Conservation (phyloP, 2,329 filamentous ascomycete species). For the Macrophomina phaseolina region DNA sequence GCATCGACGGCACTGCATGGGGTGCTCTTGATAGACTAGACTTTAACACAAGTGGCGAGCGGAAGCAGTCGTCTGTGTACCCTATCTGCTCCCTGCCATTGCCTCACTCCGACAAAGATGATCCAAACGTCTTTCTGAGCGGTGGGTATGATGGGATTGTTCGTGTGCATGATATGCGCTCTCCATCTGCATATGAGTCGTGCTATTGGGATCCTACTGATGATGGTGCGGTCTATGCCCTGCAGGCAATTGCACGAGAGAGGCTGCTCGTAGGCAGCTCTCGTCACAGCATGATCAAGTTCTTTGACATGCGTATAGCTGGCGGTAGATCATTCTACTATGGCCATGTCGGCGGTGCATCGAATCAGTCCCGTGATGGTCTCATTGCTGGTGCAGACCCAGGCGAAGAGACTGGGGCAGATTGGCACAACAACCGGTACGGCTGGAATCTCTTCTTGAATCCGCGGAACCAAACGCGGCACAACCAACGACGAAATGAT, state of each 20-base stretch:
- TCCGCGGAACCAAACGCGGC: slow-evolving; percentile 36
- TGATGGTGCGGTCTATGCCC: slow-evolving; percentile 63
- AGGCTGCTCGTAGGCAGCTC: slow-evolving; percentile 63
- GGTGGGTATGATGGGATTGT: slow-evolving; percentile 64
- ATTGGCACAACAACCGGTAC: slow-evolving; percentile 23
- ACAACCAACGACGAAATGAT: slow-evolving; percentile 31
- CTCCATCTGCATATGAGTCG: slow-evolving; percentile 53
- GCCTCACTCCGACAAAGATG: slow-evolving; percentile 36
- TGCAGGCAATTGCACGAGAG: slow-evolving; percentile 62
- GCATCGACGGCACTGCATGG: slow-evolving; percentile 35
- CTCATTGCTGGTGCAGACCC: not conserved
- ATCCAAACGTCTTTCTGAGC: slow-evolving; percentile 57
- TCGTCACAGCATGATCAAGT: slow-evolving; percentile 63
- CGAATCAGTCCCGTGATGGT: too few species aligned
- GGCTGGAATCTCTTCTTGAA: slow-evolving; percentile 57
- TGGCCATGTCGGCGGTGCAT: slow-evolving; percentile 32
- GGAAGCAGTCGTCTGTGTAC: slow-evolving; percentile 49
- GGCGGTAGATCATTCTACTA: slow-evolving; percentile 48
- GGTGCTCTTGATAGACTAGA: slow-evolving; percentile 33
- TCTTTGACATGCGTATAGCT: slow-evolving; percentile 65
- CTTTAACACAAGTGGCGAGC: slow-evolving; percentile 38
- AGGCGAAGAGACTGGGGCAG: not conserved
- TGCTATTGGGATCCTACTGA: slow-evolving; percentile 63
- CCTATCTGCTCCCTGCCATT: slow-evolving; percentile 50
- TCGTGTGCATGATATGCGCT: slow-evolving; percentile 66